Evolutionary conservation across 169 alveolate genomes (phyloP), one percentile per base, ranked within the genome.

Genomic region (Plasmodium yoelii): DNA sequence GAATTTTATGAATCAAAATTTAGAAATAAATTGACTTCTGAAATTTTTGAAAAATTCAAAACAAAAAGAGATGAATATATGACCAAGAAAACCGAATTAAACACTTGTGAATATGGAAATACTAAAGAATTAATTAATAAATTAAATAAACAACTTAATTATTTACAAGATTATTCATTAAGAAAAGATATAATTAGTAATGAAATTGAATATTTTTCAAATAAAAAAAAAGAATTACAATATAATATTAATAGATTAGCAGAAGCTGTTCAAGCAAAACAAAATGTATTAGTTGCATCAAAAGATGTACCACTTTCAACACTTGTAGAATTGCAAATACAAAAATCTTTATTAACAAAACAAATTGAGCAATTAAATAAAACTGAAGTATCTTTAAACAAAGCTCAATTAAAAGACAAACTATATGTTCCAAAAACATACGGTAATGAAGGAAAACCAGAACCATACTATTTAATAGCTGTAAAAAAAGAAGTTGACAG

Each of bases 401-500:
- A 77, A 39, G 71, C 59, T 18, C 7, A 39, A 18, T 39, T 77
- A 22, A 77, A 63, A 24, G 71, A 64, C 13, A 42, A 2, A 7
- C 5, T 77, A 1, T 28, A 77, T 19, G 53, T 77, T 51, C 88
- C 88, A 1, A n/a, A 61, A 28, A 28, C 34, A n/a, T 77, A 77
- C 12, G 53, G 53, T 24, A 28, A 59, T 1, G 49, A 22, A 6
- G 22, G 49, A 7, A 61, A 49, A 24, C 59, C 67, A 0, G 88
- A 77, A 68, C 77, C 88, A 13, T 64, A 77, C 49, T 77, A 77
- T 42, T 77, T 77, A 68, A 26, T 77, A 15, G 77, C 18, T 10
- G 34, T 77, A 39, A 77, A 77, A 47, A 47, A n/a, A 34, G 88
- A 77, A 56, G n/a, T 77, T 51, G 88, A 77, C 68, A 77, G 65